phyloP scores from a whole-genome alignment of 2,329 filamentous ascomycete species.

The Penicillium sp. region DNA sequence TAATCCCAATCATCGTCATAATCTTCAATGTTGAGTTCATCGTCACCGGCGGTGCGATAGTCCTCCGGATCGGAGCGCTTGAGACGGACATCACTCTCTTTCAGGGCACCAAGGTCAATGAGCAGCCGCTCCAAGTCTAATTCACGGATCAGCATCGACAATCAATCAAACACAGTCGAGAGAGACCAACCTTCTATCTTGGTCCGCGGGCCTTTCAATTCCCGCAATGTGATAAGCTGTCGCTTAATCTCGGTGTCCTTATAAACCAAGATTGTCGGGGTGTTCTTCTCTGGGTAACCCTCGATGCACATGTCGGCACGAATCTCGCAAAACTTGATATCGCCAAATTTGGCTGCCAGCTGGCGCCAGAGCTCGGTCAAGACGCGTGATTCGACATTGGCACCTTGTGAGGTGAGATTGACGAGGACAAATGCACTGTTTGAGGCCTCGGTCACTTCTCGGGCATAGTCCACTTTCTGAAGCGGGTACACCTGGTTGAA shows the following conservation, averaged over 20 bases:
- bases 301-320: constrained; percentile 88
- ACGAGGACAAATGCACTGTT: constrained; percentile 63
- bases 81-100: constrained; percentile 71
- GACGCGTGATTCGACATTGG: constrained; percentile 77
- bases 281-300: constrained; percentile 90
- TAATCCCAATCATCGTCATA: constrained; percentile 56
- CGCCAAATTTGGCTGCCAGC: constrained; percentile 76
- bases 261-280: constrained; percentile 88
- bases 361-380: constrained; percentile 81
- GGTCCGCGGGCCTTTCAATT: constrained; percentile 66
- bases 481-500: constrained; percentile 90
- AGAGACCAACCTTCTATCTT: constrained; percentile 49
- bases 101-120: constrained; percentile 73
- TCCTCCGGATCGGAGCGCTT: constrained; percentile 53
- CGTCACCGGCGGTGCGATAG: constrained; percentile 51
- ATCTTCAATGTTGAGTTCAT: constrained; percentile 42
- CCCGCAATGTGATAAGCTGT: constrained; percentile 83
- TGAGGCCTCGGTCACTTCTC: constrained; percentile 87
- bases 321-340: constrained; percentile 97
- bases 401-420: constrained; percentile 71
- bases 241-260: constrained; percentile 85
- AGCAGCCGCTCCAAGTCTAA: constrained; percentile 71
- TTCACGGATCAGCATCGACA: constrained; percentile 1
- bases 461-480: constrained; percentile 87
- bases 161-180: background rate